Percentiles rank a stretch among this genome's conserved stretches.
Conservation (phyloP, 2,329 filamentous ascomycete species). For the Botrytis galanthina region DNA sequence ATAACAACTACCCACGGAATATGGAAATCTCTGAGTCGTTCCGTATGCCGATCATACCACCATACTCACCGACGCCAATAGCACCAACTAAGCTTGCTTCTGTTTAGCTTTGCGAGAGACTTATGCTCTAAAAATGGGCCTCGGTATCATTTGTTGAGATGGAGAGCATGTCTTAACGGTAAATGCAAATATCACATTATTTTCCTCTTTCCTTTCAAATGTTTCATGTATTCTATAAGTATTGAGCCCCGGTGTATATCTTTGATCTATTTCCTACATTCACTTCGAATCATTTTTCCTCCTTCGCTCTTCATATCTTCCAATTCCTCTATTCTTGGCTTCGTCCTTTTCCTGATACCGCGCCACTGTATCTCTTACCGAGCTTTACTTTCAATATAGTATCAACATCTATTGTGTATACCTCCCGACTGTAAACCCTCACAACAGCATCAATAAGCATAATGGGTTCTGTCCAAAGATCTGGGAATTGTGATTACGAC, state of each 20-base stretch:
- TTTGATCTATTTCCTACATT: background rate
- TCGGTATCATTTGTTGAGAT: background rate
- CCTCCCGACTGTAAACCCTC: background rate
- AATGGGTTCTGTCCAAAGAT: slow-evolving; percentile 26
- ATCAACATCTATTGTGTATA: background rate
- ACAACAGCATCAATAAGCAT: background rate
- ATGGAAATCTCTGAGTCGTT: background rate
- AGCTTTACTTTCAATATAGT: background rate
- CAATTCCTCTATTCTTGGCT: background rate
- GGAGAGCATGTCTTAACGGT: background rate
- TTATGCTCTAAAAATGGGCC: background rate
- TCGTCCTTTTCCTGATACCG: background rate
- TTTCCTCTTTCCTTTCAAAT: background rate
- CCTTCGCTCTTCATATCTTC: background rate
- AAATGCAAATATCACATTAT: background rate
- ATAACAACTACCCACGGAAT: background rate
- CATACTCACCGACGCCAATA: background rate
- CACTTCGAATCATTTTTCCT: background rate
- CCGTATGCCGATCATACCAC: background rate
- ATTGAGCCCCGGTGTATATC: background rate
- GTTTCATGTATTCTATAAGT: background rate
- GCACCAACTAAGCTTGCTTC: background rate
- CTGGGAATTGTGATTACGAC: slow-evolving; percentile 42
- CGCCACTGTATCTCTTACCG: background rate
- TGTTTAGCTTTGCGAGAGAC: background rate